Evolutionary conservation across 2,329 filamentous ascomycete species (phyloP).

Genomic region (Lasiodiplodia citricola): DNA sequence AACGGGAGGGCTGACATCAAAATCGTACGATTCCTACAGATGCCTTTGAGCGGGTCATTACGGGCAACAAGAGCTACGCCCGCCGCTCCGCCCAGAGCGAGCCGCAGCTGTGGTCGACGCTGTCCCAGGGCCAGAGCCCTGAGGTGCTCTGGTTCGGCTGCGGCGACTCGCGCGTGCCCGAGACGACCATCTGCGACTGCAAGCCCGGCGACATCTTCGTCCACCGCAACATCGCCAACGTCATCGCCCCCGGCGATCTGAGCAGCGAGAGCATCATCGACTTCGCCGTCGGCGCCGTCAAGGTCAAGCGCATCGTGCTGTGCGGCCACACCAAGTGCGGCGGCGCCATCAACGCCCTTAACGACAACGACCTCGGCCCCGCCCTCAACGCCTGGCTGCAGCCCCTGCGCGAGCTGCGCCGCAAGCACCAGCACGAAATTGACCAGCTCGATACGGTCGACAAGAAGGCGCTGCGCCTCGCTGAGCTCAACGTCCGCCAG

Average conservation of each 20-base stretch:
- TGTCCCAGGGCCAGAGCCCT: slow-evolving; percentile 70
- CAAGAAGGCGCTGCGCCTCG: slow-evolving; percentile 65
- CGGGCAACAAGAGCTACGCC: slow-evolving; percentile 74
- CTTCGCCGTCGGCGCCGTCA: slow-evolving; percentile 75
- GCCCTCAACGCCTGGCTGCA: slow-evolving; percentile 66
- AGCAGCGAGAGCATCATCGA: slow-evolving; percentile 78
- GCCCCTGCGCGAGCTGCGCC: slow-evolving; percentile 60
- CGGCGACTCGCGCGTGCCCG: slow-evolving; percentile 82
- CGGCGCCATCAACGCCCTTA: slow-evolving; percentile 61
- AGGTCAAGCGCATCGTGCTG: slow-evolving; percentile 67
- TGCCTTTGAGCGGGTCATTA: slow-evolving; percentile 66
- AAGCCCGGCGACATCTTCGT: slow-evolving; percentile 86
- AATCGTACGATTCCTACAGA: slow-evolving; percentile 46
- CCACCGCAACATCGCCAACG: slow-evolving; percentile 90
- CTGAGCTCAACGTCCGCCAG: slow-evolving; percentile 74
- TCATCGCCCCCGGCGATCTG: slow-evolving; percentile 76
- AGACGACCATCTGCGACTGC: slow-evolving; percentile 79
- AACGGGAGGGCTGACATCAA: slow-evolving; percentile 23
- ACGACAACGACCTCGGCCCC: slow-evolving; percentile 62
- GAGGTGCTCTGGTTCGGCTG: slow-evolving; percentile 83
- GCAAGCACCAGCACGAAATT: slow-evolving; percentile 58
- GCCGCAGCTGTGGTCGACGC: slow-evolving; percentile 71
- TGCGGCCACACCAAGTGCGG: slow-evolving; percentile 68
- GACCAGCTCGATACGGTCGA: slow-evolving; percentile 51
- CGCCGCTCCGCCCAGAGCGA: slow-evolving; percentile 68